Conservation (phyloP, 495 filamentous ascomycete genomes). For the Annulohypoxylon moriforme region DNA sequence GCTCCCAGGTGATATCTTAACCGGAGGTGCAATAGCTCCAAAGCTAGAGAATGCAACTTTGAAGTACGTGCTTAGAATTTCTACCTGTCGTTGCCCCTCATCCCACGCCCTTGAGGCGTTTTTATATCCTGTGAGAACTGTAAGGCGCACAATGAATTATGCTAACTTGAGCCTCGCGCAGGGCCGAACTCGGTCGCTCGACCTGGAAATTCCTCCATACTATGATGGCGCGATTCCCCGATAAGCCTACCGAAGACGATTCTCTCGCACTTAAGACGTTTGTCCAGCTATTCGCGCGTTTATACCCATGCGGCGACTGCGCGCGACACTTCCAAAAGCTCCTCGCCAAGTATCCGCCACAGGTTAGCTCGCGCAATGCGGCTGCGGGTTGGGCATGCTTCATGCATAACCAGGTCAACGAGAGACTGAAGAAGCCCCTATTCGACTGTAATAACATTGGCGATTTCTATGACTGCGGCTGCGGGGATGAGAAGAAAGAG, state of each 20-base stretch:
- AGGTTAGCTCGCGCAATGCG: slow-evolving; percentile 82
- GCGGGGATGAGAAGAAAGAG: slow-evolving; percentile 74
- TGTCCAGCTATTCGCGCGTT: slow-evolving; percentile 87
- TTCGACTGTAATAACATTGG: slow-evolving; percentile 93
- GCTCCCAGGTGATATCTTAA: slow-evolving; percentile 60
- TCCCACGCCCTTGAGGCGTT: slow-evolving; percentile 6
- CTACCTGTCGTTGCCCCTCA: not conserved
- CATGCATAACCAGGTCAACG: slow-evolving; percentile 95
- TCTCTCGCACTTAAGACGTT: slow-evolving; percentile 84
- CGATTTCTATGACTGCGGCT: slow-evolving; percentile 96
- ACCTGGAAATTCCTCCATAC: slow-evolving; percentile 96
- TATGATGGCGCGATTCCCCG: slow-evolving; percentile 92
- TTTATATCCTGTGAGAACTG: not conserved
- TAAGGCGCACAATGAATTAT: not conserved
- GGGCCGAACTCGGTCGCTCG: slow-evolving; percentile 87
- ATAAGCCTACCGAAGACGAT: slow-evolving; percentile 84
- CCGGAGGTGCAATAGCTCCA: slow-evolving; percentile 85
- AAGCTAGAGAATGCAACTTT: slow-evolving; percentile 92
- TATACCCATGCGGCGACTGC: slow-evolving; percentile 97
- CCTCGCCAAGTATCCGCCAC: slow-evolving; percentile 86
- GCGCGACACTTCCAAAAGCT: slow-evolving; percentile 89
- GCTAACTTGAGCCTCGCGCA: slow-evolving; percentile 51
- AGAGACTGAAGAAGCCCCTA: slow-evolving; percentile 78
- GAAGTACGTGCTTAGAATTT: slow-evolving; percentile 65
- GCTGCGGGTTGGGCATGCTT: slow-evolving; percentile 94